Evolutionary conservation across 176 grass and related monocot genomes (phyloP), one percentile per base, ranked within the genome.

Genomic region (Neostapfia colusana): DNA sequence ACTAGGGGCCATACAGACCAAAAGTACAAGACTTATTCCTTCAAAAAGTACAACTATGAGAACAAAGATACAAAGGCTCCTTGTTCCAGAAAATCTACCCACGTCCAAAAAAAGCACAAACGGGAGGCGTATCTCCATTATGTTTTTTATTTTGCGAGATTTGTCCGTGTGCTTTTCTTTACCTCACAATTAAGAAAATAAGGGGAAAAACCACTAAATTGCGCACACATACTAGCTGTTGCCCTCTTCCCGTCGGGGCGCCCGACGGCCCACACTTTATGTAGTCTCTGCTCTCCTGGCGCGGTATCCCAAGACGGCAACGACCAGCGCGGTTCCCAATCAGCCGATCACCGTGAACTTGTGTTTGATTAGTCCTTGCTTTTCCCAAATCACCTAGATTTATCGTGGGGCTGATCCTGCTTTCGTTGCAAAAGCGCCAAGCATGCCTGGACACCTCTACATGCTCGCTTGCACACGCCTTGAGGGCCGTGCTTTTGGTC

Each of bases 301-400:
- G 67, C 20, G 67, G 67, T 70, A 53, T 36, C 45, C 68, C 8
- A 72, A 51, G 69, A 37, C 17, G 28, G 53, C 46, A 36, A 51
- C 69, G 69, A 53, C 69, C 69, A 21, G 46, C 27, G 48, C 27
- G 8, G 69, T 72, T 53, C 28, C 69, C 64, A 42, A 67, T 4
- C 38, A 13, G 64, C 38, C 14, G 64, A 67, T 42, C 18, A 7
- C 13, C 38, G 55, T 58, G 55, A 58, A 58, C 0, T 26, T 26
- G 55, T 58, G 28, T 65, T 40, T 67, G 64, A 72, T 53, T 53
- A 53, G 28, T 18, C 69, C 46, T 72, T 20, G 46, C 46, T 72
- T 72, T 72, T 72, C 69, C 68, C 46, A 53, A 53, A 72, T 72
- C 46, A 53, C 17, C 26, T 20, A 21, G 63, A 67, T 42, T 62